Evolutionary conservation across 164 flowering plant species (phyloP).

Genomic region (Amborella trichopoda): DNA sequence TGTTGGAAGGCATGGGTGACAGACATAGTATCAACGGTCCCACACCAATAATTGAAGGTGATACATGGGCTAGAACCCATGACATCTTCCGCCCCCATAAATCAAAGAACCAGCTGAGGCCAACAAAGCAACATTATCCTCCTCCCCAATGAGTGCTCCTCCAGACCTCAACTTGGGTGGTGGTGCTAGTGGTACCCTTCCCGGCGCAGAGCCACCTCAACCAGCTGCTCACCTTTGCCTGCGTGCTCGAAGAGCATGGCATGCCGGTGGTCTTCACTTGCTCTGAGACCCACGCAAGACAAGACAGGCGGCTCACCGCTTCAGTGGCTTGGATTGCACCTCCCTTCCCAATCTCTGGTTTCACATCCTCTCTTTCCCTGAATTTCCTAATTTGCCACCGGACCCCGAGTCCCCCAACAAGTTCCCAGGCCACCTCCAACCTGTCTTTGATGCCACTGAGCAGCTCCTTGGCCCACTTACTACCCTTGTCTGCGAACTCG

Average conservation of each 20-base stretch:
- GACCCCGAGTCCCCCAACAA: slow-evolving; percentile 21
- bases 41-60: too few species aligned
- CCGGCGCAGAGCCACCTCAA: slow-evolving; percentile 60
- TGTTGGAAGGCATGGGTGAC: too few species aligned
- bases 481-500: slow-evolving; percentile 21
- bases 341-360: slow-evolving; percentile 24
- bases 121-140: too few species aligned
- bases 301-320: slow-evolving; percentile 35
- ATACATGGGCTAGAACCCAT: too few species aligned
- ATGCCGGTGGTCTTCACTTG: slow-evolving; percentile 38
- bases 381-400: slow-evolving; percentile 28
- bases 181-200: slow-evolving; percentile 42
- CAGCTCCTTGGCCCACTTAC: slow-evolving; percentile 38
- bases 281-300: slow-evolving; percentile 43
- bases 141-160: too few species aligned
- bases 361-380: slow-evolving; percentile 33
- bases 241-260: slow-evolving; percentile 23
- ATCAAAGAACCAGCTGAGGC: too few species aligned
- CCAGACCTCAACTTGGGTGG: too few species aligned
- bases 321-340: slow-evolving; percentile 21
- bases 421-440: slow-evolving; percentile 49
- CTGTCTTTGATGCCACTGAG: slow-evolving; percentile 22
- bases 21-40: too few species aligned
- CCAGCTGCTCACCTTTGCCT: slow-evolving; percentile 45
- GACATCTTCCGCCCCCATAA: too few species aligned